These are phyloP conservation scores for Cystofilobasidium bisporidii DNA, from an alignment of 768 basidiomycete species.

Conservation along the genomic window DNA sequence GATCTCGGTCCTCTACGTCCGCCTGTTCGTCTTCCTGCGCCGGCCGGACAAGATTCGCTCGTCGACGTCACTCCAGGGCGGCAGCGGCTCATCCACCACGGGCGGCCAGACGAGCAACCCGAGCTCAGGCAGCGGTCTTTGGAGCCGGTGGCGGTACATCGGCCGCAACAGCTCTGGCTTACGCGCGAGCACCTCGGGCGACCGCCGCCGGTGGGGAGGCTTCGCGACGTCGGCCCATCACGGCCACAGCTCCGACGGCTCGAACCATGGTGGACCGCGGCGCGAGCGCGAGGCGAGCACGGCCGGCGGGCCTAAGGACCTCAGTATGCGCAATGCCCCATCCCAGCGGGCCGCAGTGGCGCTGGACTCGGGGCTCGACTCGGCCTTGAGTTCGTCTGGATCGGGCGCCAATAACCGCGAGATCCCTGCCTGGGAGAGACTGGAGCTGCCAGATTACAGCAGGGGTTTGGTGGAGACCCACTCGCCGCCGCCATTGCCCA, in stretches of 20 bases:
- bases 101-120: not conserved
- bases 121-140: not conserved
- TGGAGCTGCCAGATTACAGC: conserved; percentile 39
- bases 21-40: conserved; percentile 41
- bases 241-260: not conserved
- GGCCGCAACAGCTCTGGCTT: not conserved
- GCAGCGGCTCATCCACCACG: not conserved
- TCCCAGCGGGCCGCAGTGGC: not conserved
- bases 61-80: conserved; percentile 28
- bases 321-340: not conserved
- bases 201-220: not conserved
- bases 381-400: not conserved
- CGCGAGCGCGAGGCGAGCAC: not conserved
- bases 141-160: not conserved
- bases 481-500: conserved; percentile 13
- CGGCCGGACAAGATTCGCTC: conserved; percentile 40
- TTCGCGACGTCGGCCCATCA: not conserved
- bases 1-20: conserved; percentile 38
- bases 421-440: conserved; percentile 38
- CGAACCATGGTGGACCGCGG: not conserved
- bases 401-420: not conserved
- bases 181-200: not conserved
- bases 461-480: conserved; percentile 35
- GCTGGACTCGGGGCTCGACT: not conserved
- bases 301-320: conserved; percentile 15